A percentile compares a stretch with the other conserved stretches of the same genome.
Evolutionary conservation across 805 yeast genomes (phyloP).

Genomic region (Wickerhamiella alocasiicola): DNA sequence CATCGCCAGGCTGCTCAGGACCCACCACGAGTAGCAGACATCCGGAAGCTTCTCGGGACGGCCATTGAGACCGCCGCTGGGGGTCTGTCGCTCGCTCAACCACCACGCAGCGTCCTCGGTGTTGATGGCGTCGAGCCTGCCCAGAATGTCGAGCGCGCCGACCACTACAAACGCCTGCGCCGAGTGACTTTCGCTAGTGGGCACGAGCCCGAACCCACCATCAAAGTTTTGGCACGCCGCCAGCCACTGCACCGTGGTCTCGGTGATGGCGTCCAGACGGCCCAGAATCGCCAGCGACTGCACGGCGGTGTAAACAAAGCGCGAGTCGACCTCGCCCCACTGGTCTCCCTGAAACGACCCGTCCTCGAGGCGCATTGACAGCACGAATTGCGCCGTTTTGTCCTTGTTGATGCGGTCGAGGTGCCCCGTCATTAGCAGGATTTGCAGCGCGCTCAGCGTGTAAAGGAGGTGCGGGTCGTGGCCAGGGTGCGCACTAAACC

Average conservation of each 20-base stretch:
- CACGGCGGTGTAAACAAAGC: slow-evolving; percentile 76
- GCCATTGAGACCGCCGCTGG: slow-evolving; percentile 87
- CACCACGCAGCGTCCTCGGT: slow-evolving; percentile 49
- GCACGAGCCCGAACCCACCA: slow-evolving; percentile 88
- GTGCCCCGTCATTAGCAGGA: slow-evolving; percentile 53
- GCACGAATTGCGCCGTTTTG: slow-evolving; percentile 27
- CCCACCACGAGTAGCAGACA: slow-evolving; percentile 99
- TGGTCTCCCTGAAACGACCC: slow-evolving; percentile 86
- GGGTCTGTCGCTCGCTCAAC: slow-evolving; percentile 82
- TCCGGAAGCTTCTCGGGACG: slow-evolving; percentile 93
- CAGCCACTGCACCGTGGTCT: slow-evolving; percentile 55
- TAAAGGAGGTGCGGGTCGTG: slow-evolving; percentile 83
- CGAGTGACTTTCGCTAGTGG: slow-evolving; percentile 92
- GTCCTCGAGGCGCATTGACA: slow-evolving; percentile 36
- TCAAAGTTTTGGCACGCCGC: slow-evolving; percentile 73
- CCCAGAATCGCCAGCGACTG: slow-evolving; percentile 62
- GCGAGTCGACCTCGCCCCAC: slow-evolving; percentile 85
- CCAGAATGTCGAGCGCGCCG: slow-evolving; percentile 63
- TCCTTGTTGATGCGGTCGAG: slow-evolving; percentile 33
- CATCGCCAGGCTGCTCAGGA: slow-evolving; percentile 59
- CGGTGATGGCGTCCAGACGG: slow-evolving; percentile 38
- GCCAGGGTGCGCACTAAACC: slow-evolving; percentile 78
- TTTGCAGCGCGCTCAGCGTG: slow-evolving; percentile 78
- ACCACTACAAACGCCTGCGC: slow-evolving; percentile 70
- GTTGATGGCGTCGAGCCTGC: slow-evolving; percentile 39